These are phyloP conservation scores for Asterochloris erici DNA, from an alignment of 139 green algal species.

Conservation along the genomic window DNA sequence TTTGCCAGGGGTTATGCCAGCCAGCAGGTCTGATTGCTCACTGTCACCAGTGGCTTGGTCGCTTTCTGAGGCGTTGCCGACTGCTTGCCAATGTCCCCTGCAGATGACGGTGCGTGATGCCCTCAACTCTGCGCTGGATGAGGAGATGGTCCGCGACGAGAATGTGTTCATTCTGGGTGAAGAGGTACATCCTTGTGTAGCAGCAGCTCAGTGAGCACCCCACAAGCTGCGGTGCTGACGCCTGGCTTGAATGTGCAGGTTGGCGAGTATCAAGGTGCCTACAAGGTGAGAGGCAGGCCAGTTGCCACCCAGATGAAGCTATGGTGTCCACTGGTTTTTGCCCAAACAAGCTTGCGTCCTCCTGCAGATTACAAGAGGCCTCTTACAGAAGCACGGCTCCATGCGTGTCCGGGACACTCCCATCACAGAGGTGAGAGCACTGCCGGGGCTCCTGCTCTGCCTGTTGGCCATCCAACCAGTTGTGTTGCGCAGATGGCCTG, in stretches of 20 bases:
- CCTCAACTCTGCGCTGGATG: slow-evolving; percentile 94
- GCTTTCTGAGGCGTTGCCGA: not conserved
- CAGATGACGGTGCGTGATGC: slow-evolving; percentile 97
- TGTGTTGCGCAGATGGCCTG: not conserved
- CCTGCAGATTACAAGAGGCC: slow-evolving; percentile 84
- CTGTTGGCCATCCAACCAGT: not conserved
- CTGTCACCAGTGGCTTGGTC: not conserved
- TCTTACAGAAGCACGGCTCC: slow-evolving; percentile 94
- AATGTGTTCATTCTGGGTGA: slow-evolving; percentile 96
- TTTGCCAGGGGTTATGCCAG: slow-evolving; percentile 1
- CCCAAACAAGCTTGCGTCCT: not conserved
- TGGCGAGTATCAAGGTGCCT: slow-evolving; percentile 95
- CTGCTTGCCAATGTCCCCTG: not conserved
- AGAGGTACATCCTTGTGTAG: slow-evolving; percentile 65
- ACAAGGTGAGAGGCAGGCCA: slow-evolving; percentile 71
- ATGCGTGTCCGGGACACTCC: slow-evolving; percentile 95
- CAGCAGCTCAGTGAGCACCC: not conserved
- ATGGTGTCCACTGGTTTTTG: not conserved
- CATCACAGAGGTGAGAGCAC: slow-evolving; percentile 89
- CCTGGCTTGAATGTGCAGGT: slow-evolving; percentile 50
- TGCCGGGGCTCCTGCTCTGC: not conserved
- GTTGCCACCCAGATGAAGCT: not conserved
- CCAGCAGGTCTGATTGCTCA: not conserved
- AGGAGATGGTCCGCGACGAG: slow-evolving; percentile 93
- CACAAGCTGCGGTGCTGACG: not conserved